These are phyloP conservation scores for Yamadazyma scolyti DNA, from an alignment of 805 yeast species.

Conservation along the genomic window DNA sequence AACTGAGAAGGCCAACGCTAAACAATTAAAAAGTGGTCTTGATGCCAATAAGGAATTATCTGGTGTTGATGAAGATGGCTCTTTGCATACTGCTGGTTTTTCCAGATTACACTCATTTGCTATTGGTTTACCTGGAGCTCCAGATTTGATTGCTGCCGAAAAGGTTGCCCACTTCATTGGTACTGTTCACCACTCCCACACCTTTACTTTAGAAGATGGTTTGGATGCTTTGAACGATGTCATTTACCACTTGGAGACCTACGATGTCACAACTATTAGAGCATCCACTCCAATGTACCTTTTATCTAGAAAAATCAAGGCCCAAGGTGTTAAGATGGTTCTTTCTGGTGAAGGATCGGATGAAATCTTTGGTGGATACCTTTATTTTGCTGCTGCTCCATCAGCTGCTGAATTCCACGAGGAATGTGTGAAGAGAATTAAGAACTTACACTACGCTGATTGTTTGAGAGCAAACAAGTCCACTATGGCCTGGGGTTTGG, in stretches of 20 bases:
- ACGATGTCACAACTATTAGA: constrained; percentile 97
- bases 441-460: constrained; percentile 95
- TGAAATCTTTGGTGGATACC: constrained; percentile 97
- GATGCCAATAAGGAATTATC: constrained; percentile 72
- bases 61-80: constrained; percentile 89
- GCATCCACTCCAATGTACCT: constrained; percentile 99
- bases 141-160: constrained; percentile 93
- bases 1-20: constrained; percentile 67
- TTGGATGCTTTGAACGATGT: constrained; percentile 93
- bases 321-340: constrained; percentile 99
- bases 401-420: constrained; percentile 87
- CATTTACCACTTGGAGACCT: constrained; percentile 93
- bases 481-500: constrained; percentile 99
- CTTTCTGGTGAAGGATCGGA: constrained; percentile 98
- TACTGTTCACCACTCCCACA: constrained; percentile 96
- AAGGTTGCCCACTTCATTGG: constrained; percentile 96
- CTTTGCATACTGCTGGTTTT: constrained; percentile 70
- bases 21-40: constrained; percentile 38
- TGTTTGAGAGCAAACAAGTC: constrained; percentile 99
- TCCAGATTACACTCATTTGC: constrained; percentile 93
- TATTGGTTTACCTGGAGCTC: constrained; percentile 95
- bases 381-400: constrained; percentile 97
- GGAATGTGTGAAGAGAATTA: constrained; percentile 93
- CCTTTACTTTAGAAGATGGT: constrained; percentile 95
- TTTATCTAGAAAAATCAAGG: constrained; percentile 93